Evolutionary conservation across 306 rosid species (phyloP).

Genomic region (Heteromeles arbutifolia): DNA sequence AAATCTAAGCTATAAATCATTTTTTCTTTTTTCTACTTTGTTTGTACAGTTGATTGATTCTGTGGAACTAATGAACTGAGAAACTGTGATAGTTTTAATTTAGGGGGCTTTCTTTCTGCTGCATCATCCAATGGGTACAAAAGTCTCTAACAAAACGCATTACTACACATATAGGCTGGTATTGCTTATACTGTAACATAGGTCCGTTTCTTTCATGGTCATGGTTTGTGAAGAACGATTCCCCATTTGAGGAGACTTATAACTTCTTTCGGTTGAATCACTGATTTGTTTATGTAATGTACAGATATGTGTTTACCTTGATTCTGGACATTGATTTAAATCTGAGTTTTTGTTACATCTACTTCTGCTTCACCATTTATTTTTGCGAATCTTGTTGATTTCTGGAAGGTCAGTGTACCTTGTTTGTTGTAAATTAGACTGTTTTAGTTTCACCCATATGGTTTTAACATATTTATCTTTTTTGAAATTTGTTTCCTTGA

Average conservation of each 20-base stretch:
- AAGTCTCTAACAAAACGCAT: background rate
- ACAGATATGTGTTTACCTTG: slow-evolving; percentile 1
- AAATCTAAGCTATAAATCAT: background rate
- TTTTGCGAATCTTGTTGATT: background rate
- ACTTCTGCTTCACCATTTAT: background rate
- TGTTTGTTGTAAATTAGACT: background rate
- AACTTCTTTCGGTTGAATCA: background rate
- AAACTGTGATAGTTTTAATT: background rate
- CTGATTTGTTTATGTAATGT: background rate
- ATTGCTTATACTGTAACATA: background rate
- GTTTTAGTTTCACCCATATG: background rate
- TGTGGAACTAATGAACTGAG: background rate
- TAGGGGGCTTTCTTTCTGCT: background rate
- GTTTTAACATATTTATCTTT: background rate
- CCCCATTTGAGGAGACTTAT: background rate
- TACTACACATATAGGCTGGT: background rate
- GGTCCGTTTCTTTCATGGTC: background rate
- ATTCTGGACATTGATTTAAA: slow-evolving; percentile 9
- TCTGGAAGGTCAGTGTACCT: background rate
- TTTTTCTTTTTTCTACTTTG: background rate
- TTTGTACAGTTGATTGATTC: background rate
- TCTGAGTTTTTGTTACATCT: background rate
- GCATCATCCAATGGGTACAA: background rate
- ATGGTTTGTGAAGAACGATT: background rate
- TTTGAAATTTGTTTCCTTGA: background rate